These are phyloP conservation scores for Tylopilus balloui DNA, from an alignment of 768 basidiomycete species.

Conservation along the genomic window DNA sequence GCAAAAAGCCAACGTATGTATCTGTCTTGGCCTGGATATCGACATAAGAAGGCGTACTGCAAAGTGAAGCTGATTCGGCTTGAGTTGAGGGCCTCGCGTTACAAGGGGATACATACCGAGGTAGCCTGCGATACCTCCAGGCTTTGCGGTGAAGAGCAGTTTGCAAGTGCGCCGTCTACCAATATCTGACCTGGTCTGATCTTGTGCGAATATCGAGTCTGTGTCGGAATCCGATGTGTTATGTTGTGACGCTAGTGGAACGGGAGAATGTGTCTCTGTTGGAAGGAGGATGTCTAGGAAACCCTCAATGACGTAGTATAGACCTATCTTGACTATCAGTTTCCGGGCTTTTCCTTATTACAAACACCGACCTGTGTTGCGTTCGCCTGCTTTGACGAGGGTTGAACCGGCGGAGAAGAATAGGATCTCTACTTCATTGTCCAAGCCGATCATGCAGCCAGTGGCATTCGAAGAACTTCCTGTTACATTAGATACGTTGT, in stretches of 20 bases:
- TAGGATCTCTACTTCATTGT: slow-evolving; percentile 95
- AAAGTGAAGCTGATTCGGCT: slow-evolving; percentile 64
- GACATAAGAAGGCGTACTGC: slow-evolving; percentile 90
- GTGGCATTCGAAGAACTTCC: slow-evolving; percentile 50
- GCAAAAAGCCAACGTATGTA: slow-evolving; percentile 95
- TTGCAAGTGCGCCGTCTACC: slow-evolving; percentile 45
- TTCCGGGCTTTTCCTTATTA: background rate
- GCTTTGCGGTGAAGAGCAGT: slow-evolving; percentile 89
- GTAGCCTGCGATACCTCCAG: slow-evolving; percentile 97
- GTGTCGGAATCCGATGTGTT: slow-evolving; percentile 27
- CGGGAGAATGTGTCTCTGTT: slow-evolving; percentile 10
- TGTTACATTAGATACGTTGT: slow-evolving; percentile 59
- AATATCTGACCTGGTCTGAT: slow-evolving; percentile 25
- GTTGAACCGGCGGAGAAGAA: slow-evolving; percentile 86
- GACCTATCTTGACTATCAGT: slow-evolving; percentile 38
- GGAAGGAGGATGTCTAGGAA: slow-evolving; percentile 90
- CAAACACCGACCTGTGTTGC: slow-evolving; percentile 63
- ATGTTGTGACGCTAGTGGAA: slow-evolving; percentile 11
- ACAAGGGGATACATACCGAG: slow-evolving; percentile 51
- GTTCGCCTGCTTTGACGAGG: slow-evolving; percentile 85
- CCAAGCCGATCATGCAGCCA: slow-evolving; percentile 72
- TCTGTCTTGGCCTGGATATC: slow-evolving; percentile 97
- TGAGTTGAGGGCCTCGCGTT: slow-evolving; percentile 1
- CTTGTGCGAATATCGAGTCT: slow-evolving; percentile 37
- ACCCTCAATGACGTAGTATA: slow-evolving; percentile 95